Conservation (phyloP, 2,329 filamentous ascomycete genomes). For the Tympanopsis confertula region DNA sequence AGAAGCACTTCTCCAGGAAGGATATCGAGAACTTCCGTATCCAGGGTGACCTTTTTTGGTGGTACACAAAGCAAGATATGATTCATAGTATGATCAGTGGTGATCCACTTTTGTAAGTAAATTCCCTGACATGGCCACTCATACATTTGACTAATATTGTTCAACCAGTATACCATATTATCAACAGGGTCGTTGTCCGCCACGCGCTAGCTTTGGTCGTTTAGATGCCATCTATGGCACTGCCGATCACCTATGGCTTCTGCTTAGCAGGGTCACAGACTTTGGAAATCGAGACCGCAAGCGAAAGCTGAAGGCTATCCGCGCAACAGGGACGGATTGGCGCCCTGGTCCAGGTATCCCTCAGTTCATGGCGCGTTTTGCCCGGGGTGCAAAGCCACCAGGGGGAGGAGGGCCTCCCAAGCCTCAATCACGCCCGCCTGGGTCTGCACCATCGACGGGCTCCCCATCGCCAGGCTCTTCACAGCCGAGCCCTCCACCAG, state of each 20-base stretch:
- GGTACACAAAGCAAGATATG: constrained; percentile 54
- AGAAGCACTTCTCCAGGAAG: background rate
- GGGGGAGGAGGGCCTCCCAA: background rate
- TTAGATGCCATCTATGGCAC: constrained; percentile 50
- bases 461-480: background rate
- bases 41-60: constrained; percentile 56
- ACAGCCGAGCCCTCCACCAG: background rate
- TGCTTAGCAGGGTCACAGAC: constrained; percentile 49
- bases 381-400: too few species aligned
- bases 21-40: constrained; percentile 47
- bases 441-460: background rate
- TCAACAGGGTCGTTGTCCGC: constrained; percentile 50
- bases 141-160: too few species aligned
- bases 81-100: constrained; percentile 55
- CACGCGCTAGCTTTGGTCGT: constrained; percentile 45
- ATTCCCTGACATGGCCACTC: too few species aligned
- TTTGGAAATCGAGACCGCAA: constrained; percentile 49
- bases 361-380: background rate
- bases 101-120: constrained; percentile 45
- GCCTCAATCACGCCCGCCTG: background rate
- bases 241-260: constrained; percentile 48
- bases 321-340: constrained; percentile 35
- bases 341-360: constrained; percentile 23
- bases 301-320: constrained; percentile 43
- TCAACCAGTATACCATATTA: constrained; percentile 40